Evolutionary conservation across 78 protist genomes (phyloP).

Genomic region (Isochrysis galbana): DNA sequence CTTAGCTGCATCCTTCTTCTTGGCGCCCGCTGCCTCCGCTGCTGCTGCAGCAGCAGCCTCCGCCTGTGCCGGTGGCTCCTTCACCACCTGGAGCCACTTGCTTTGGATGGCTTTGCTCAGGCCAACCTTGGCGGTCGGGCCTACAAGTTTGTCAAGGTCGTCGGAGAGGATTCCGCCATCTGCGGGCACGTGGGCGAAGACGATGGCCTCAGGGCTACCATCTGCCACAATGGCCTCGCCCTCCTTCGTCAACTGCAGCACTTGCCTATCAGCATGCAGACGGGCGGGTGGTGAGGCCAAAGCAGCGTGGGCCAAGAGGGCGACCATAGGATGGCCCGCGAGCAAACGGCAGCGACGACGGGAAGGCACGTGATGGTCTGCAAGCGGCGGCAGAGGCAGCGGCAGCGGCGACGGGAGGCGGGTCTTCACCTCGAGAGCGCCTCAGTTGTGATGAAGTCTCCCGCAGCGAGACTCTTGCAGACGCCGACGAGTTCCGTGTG

Average conservation of each 20-base stretch:
- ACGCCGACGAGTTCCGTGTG: background rate
- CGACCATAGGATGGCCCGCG: too few species aligned
- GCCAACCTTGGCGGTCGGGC: slow-evolving; percentile 11
- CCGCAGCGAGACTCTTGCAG: background rate
- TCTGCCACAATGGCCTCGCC: background rate
- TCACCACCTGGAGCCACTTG: background rate
- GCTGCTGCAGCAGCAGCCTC: background rate
- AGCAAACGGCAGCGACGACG: too few species aligned
- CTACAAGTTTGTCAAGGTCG: background rate
- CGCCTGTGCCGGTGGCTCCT: background rate
- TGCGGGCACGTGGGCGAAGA: background rate
- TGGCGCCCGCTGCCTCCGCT: slow-evolving; percentile 11
- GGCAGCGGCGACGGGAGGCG: too few species aligned
- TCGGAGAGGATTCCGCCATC: background rate
- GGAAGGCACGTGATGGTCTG: too few species aligned
- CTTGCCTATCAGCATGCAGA: background rate
- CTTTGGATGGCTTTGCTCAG: background rate
- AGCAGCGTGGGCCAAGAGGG: too few species aligned
- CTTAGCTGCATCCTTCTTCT: background rate
- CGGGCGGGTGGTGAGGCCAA: background rate
- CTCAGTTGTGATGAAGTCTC: background rate
- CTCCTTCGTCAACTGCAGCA: slow-evolving; percentile 29
- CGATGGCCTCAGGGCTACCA: slow-evolving; percentile 50
- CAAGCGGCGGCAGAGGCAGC: too few species aligned
- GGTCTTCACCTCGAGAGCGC: background rate